Evolutionary conservation across 2,329 filamentous ascomycete species (phyloP).

Genomic region (Akanthomyces lecanii): DNA sequence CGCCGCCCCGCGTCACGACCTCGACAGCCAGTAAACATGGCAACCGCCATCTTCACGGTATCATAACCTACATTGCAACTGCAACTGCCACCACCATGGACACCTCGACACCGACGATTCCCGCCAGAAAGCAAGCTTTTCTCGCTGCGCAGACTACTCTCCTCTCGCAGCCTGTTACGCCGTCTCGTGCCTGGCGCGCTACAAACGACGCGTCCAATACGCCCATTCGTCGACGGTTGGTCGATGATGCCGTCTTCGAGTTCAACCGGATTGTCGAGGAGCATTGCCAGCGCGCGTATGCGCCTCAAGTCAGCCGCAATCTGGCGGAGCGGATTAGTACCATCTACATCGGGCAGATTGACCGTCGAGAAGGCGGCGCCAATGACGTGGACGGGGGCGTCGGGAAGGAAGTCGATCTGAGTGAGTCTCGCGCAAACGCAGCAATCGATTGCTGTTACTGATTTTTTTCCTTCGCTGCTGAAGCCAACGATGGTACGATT

Average conservation of each 20-base stretch:
- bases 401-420: constrained; percentile 41
- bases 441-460: background rate
- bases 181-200: constrained; percentile 50
- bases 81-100: background rate
- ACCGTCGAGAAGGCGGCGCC: constrained; percentile 34
- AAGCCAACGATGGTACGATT: constrained; percentile 42
- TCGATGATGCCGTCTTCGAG: constrained; percentile 54
- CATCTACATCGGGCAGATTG: constrained; percentile 52
- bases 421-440: constrained; percentile 28
- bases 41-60: background rate
- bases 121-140: constrained; percentile 62
- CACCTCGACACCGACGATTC: constrained; percentile 46
- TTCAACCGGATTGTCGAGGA: constrained; percentile 61
- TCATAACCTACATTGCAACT: background rate
- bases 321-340: constrained; percentile 69
- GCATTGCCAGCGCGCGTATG: constrained; percentile 62
- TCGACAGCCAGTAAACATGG: background rate
- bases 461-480: background rate
- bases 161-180: constrained; percentile 55
- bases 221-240: constrained; percentile 42
- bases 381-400: constrained; percentile 36
- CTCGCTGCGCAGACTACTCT: constrained; percentile 58
- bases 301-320: constrained; percentile 64
- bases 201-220: constrained; percentile 40
- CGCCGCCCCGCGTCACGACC: background rate